Evolutionary conservation across 2,329 filamentous ascomycete genomes (phyloP).

Genomic region (Zymoseptoria brevis): DNA sequence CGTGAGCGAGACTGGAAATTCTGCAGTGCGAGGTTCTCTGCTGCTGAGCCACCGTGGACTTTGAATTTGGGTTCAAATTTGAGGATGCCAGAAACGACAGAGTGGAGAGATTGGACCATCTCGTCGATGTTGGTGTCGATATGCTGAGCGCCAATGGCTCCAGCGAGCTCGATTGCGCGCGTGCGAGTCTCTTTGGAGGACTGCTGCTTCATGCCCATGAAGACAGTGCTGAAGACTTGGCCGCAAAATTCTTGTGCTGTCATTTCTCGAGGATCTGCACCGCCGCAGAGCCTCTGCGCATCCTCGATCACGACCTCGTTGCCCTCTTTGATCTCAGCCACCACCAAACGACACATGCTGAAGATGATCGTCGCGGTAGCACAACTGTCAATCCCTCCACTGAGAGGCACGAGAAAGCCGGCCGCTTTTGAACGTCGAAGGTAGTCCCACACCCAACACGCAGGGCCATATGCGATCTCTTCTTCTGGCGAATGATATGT

Average conservation of each 20-base stretch:
- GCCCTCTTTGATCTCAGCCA: conserved; percentile 43
- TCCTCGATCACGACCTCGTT: conserved; percentile 50
- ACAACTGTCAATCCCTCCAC: conserved; percentile 55
- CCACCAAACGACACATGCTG: conserved; percentile 47
- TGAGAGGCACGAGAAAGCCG: conserved; percentile 51
- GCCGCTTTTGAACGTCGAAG: conserved; percentile 44
- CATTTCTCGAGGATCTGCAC: conserved; percentile 39
- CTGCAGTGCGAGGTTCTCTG: conserved; percentile 59
- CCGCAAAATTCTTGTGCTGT: conserved; percentile 54
- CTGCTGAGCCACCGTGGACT: conserved; percentile 51
- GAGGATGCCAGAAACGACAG: conserved; percentile 51
- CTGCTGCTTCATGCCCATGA: conserved; percentile 61
- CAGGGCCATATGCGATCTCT: conserved; percentile 58
- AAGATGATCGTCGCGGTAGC: conserved; percentile 46
- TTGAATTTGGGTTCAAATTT: conserved; percentile 55
- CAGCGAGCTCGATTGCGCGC: conserved; percentile 54
- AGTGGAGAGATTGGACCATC: conserved; percentile 53
- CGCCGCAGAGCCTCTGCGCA: conserved; percentile 45
- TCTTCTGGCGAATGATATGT: conserved; percentile 57
- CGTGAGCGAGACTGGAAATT: conserved; percentile 59
- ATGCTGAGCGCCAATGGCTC: conserved; percentile 63
- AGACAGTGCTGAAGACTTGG: conserved; percentile 55
- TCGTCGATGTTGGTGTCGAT: conserved; percentile 66
- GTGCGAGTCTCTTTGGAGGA: conserved; percentile 59
- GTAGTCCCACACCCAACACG: conserved; percentile 61